phyloP scores from a whole-genome alignment of 176 grass and related monocot genomes.

The Saccharum spontaneum region DNA sequence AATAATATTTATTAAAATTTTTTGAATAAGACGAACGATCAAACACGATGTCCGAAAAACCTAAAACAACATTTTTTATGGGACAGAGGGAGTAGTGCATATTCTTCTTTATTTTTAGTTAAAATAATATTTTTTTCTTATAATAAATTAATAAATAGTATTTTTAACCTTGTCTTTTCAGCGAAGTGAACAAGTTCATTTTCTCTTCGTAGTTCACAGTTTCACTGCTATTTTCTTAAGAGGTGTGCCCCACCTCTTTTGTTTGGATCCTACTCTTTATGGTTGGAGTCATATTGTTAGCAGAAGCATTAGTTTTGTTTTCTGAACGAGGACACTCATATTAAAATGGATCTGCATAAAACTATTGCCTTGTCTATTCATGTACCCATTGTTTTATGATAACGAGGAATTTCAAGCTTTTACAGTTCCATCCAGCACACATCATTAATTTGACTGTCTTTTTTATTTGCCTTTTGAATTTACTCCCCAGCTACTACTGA shows the following conservation, averaged over 20 bases:
- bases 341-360: conserved; percentile 17
- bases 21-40: no score
- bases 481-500: background rate
- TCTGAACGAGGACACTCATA: background rate
- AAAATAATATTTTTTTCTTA: no score
- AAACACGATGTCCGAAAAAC: no score
- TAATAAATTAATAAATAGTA: no score
- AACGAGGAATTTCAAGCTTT: conserved; percentile 44
- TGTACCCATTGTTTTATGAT: conserved; percentile 32
- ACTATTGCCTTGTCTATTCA: conserved; percentile 42
- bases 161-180: no score
- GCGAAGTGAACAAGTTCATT: background rate
- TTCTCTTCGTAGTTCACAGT: background rate
- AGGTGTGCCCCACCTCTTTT: background rate
- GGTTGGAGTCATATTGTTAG: background rate
- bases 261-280: background rate
- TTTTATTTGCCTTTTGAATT: conserved; percentile 27
- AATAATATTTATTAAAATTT: no score
- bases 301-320: background rate
- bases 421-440: conserved; percentile 37
- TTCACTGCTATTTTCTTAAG: background rate
- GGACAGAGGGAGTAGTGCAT: no score
- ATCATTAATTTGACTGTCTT: conserved; percentile 45
- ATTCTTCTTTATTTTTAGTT: no score
- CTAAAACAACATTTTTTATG: no score